Conservation (phyloP, 495 filamentous ascomycete genomes). For the Penicillium macrosclerotiorum region DNA sequence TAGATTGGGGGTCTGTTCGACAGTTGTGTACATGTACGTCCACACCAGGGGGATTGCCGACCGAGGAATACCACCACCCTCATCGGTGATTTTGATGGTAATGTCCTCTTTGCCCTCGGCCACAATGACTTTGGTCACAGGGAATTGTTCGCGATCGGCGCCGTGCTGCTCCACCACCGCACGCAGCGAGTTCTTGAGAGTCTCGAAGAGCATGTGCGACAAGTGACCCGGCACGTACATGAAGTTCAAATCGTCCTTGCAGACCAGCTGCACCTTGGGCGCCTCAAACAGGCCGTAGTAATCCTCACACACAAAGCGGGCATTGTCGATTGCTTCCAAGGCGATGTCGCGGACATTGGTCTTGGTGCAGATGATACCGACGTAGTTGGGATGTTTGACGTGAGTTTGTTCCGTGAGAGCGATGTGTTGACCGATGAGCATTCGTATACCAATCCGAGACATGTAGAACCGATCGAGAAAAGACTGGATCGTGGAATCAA, state of each 20-base stretch:
- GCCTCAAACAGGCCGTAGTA: constrained; percentile 98
- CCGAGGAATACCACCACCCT: constrained; percentile 91
- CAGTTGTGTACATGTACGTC: constrained; percentile 99
- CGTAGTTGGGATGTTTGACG: constrained; percentile 84
- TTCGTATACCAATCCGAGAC: constrained; percentile 98
- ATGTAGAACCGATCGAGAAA: constrained; percentile 99
- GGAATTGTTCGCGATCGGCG: constrained; percentile 91
- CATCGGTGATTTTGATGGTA: constrained; percentile 95
- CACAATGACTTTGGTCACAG: constrained; percentile 93
- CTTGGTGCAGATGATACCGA: constrained; percentile 98
- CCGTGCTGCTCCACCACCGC: constrained; percentile 96
- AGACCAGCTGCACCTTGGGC: constrained; percentile 93
- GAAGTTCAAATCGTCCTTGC: constrained; percentile 88
- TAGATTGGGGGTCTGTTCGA: constrained; percentile 89
- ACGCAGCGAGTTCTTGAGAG: constrained; percentile 94
- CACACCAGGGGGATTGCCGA: constrained; percentile 92
- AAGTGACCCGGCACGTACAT: constrained; percentile 99
- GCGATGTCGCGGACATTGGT: constrained; percentile 96
- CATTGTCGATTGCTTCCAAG: constrained; percentile 96
- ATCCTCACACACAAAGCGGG: constrained; percentile 96
- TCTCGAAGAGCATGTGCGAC: constrained; percentile 99
- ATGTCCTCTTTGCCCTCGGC: constrained; percentile 98
- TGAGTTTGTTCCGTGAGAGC: constrained; percentile 91
- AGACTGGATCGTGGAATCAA: constrained; percentile 91
- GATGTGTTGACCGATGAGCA: constrained; percentile 98